Percentiles rank a stretch among this genome's conserved stretches.
Conservation (phyloP, 176 grass and related monocot species). For the Stipa capillata region DNA sequence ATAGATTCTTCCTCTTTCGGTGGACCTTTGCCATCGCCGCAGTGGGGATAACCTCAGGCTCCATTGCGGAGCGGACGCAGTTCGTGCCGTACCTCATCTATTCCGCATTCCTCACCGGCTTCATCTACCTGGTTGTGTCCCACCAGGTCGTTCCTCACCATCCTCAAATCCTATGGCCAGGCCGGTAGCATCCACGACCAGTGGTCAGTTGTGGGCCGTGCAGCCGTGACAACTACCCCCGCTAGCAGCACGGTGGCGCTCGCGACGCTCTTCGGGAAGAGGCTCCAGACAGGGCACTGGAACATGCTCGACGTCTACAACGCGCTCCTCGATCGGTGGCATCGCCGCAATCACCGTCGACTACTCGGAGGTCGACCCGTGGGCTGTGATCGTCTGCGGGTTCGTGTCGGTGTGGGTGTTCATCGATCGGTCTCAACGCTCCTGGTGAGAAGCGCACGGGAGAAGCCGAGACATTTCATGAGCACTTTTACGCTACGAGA, state of each 20-base stretch:
- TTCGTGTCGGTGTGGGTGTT: conserved; percentile 55
- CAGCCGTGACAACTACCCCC: conserved; percentile 52
- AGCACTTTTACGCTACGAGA: no score
- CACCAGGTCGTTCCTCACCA: conserved; percentile 49
- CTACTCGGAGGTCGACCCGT: conserved; percentile 37
- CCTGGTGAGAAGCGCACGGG: no score
- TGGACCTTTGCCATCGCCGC: conserved; percentile 84
- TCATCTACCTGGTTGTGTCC: conserved; percentile 70
- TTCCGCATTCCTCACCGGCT: conserved; percentile 72
- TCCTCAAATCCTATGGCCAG: conserved; percentile 38
- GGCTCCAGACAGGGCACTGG: conserved; percentile 50
- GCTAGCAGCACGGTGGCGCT: conserved; percentile 46
- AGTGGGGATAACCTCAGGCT: conserved; percentile 71
- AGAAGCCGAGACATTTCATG: no score
- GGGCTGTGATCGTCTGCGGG: conserved; percentile 47
- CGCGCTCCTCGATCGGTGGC: conserved; percentile 48
- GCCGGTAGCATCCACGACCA: conserved; percentile 37
- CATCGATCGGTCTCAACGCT: conserved; percentile 43
- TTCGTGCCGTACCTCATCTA: conserved; percentile 70
- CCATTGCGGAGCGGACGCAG: conserved; percentile 74
- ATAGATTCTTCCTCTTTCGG: conserved; percentile 65
- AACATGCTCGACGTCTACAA: conserved; percentile 60
- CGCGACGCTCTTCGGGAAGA: no score
- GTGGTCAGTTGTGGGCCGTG: conserved; percentile 55
- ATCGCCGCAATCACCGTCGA: conserved; percentile 48